These are phyloP conservation scores for Carex sylvatica DNA, from an alignment of 202 grass and related monocot genomes.

Conservation along the genomic window DNA sequence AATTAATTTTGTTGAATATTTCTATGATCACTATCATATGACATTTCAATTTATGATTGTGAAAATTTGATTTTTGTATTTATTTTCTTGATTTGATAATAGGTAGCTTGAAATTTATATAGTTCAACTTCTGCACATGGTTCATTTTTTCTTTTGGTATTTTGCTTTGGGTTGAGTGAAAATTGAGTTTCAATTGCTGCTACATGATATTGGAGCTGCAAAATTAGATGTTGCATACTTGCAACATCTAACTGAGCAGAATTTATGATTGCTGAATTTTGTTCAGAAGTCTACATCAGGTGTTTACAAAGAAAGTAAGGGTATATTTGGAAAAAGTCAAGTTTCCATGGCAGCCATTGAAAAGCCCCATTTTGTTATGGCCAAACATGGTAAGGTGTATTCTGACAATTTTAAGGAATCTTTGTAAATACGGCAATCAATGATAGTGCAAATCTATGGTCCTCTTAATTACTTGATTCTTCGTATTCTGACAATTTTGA, in stretches of 20 bases:
- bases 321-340: not conserved
- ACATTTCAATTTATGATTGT: constrained; percentile 1
- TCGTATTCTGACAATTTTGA: not conserved
- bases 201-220: not conserved
- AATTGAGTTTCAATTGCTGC: not conserved
- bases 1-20: not conserved
- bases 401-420: not conserved
- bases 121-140: not conserved
- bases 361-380: not conserved
- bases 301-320: not conserved
- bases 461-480: not conserved
- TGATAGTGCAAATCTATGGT: not conserved
- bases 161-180: not conserved
- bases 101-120: not conserved
- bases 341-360: not conserved
- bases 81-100: not conserved
- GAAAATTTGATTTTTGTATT: not conserved
- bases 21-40: not conserved
- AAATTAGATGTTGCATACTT: not conserved
- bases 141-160: not conserved
- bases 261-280: not conserved
- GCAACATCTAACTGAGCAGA: too few species aligned
- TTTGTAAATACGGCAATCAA: not conserved
- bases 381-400: not conserved
- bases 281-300: not conserved